Base-by-base conservation (phyloP, 352 stramenopile genomes). In the Vaucheria bursata region DNA sequence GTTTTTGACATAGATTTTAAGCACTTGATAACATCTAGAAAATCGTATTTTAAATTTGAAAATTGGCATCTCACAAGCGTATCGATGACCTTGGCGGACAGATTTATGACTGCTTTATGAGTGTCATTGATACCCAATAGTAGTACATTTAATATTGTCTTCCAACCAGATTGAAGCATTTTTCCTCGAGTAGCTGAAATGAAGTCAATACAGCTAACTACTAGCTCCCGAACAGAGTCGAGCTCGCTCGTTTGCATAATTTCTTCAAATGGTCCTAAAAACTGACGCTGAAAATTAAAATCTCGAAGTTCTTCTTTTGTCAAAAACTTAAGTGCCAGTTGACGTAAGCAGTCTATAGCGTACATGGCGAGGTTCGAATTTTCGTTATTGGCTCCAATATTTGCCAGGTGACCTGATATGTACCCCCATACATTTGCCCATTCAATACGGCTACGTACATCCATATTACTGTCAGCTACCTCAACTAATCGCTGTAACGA, bases 291-390 rank as follows among this genome's bases (percentile, higher is more conserved):
- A 81, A 99, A 99, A 85, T 98, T 97, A 79, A 98, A 99, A 79
- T 98, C 93, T 64, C 92, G 91, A 6, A 98, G 88, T 81, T 99
- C 96, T 29, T 96, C 91, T 71, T 97, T 97, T 78, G 98, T 93
- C 0, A 99, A 86, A 85, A 99, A 99, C 84, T 99, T 98, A 84
- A 98, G 96, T 75, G 94, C 98, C 6, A 99, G 87, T 86, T 99
- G 96, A 39, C 96, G 94, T 25, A 99, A 87, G 36, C 94, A 97
- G 85, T 99, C 96, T 52, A 99, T 97, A 0, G 95, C 95, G 83
- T 97, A 99, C 89, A 98, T 97, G 52, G 93, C 95, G n/a, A 99
- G 70, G 4, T 70, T 49, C 36, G 8, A 65, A 40, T 94, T 86
- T 79, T 98, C 68, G 18, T 52, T 52, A 8, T 78, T 78, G 79